phyloP scores from a whole-genome alignment of 2,329 filamentous ascomycete genomes.

The Falciphora oryzae region DNA sequence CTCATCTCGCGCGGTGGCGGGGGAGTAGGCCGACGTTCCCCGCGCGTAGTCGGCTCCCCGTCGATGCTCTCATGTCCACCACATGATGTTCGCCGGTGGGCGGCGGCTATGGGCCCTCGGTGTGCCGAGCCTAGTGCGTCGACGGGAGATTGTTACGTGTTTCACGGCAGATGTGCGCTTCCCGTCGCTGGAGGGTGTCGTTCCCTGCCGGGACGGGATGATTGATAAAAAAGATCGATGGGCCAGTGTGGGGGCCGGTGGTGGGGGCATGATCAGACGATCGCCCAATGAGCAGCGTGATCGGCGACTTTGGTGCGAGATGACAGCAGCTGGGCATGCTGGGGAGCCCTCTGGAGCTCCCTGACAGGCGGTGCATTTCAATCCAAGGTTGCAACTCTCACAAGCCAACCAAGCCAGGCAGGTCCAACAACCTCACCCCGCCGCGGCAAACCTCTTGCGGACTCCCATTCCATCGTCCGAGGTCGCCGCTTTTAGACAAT shows the following conservation, averaged over 20 bases:
- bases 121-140: not conserved
- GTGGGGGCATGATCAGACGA: not conserved
- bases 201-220: not conserved
- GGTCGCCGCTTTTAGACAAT: not conserved
- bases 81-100: not conserved
- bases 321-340: no score
- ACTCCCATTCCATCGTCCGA: no score
- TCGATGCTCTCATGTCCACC: not conserved
- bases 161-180: not conserved
- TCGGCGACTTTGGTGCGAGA: no score
- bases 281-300: not conserved
- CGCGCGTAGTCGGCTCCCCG: no score
- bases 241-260: not conserved
- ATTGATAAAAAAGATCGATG: no score
- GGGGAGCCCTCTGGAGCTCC: no score
- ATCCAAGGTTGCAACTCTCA: not conserved
- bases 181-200: not conserved
- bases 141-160: not conserved
- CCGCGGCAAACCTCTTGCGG: no score
- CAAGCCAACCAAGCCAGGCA: no score
- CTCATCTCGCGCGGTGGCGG: no score
- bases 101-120: not conserved
- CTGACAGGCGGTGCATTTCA: not conserved
- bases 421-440: no score
- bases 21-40: not conserved